These are phyloP conservation scores for Aspergillus costaricaensis DNA, from an alignment of 2,329 filamentous ascomycete species.

Conservation along the genomic window DNA sequence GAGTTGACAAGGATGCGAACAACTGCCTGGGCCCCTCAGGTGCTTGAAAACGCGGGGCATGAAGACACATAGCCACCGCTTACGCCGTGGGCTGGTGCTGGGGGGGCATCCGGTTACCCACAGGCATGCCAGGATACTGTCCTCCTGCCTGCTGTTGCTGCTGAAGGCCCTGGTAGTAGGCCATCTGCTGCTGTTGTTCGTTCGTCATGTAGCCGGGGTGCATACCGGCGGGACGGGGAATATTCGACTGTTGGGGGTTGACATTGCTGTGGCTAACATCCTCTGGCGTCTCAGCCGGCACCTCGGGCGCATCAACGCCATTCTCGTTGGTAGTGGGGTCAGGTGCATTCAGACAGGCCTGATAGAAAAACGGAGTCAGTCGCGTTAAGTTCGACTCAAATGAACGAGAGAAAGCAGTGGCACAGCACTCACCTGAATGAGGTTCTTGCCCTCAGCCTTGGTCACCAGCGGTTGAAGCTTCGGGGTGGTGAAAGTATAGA, in stretches of 20 bases:
- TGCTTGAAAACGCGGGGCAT: slow-evolving; percentile 21
- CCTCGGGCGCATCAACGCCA: slow-evolving; percentile 72
- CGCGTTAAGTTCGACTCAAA: not conserved
- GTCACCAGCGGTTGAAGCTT: slow-evolving; percentile 98
- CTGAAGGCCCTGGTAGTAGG: slow-evolving; percentile 80
- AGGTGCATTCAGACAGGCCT: slow-evolving; percentile 96
- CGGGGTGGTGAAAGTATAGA: slow-evolving; percentile 97
- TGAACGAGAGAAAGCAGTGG: not conserved
- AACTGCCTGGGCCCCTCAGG: slow-evolving; percentile 28
- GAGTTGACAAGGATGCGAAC: slow-evolving; percentile 30
- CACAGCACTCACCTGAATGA: slow-evolving; percentile 80
- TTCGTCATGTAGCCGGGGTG: slow-evolving; percentile 69
- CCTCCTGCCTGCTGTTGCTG: slow-evolving; percentile 67
- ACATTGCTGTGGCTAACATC: slow-evolving; percentile 78
- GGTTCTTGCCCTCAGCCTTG: slow-evolving; percentile 97
- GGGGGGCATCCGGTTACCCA: slow-evolving; percentile 75
- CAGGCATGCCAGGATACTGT: slow-evolving; percentile 73
- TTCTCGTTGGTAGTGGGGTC: slow-evolving; percentile 85
- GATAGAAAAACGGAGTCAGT: slow-evolving; percentile 20
- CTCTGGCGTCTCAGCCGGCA: slow-evolving; percentile 82
- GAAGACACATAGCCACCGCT: slow-evolving; percentile 20
- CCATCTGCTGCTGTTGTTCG: slow-evolving; percentile 71
- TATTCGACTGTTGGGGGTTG: slow-evolving; percentile 66
- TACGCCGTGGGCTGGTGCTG: slow-evolving; percentile 79
- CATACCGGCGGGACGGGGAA: slow-evolving; percentile 68